Base-by-base conservation (phyloP, 1,284 basidiomycete genomes). In the Puccinia novopanici region DNA sequence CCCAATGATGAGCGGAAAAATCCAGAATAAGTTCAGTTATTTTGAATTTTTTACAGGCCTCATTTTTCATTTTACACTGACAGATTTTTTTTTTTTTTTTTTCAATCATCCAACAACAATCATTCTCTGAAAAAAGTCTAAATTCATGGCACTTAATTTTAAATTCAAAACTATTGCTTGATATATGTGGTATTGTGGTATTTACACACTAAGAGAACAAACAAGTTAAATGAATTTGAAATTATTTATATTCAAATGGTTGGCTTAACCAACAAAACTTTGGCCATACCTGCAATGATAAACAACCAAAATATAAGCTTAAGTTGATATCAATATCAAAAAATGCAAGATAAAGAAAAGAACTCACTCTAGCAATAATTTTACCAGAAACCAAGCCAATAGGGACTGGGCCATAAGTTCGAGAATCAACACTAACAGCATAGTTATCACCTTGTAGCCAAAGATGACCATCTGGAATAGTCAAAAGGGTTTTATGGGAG, bases 401-500 rank as follows among this genome's bases (percentile, higher is more conserved):
- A 48, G 78, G 70, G 15, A 80, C 70, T 27, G 78, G 70, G 10
- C 78, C 78, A 65, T 80, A 80, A n/a, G 68, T 63, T 2, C 78
- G 70, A 48, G 78, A 80, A 57, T 80, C 78, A 24, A 80, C 61
- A 55, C 78, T 80, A 37, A 73, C 70, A 24, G 54, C 57, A 59
- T 63, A 50, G 24, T 80, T 80, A 67, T 80, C 78, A 52, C 78
- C 78, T 73, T 80, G 34, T 54, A 80, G 24, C 78, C 78, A 80
- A 63, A 80, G 54, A 80, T 80, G 78, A 52, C 78, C 78, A 34
- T 40, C 24, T 17, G 78, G 78, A 30, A 79, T 61, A 50, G 68
- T 71, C 27, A 71, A 54, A 4, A 71, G 50, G n/a, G 27, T 15
- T 52, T 74, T 74, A 8, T 34, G 34, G 34, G 40, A 24, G 50